A percentile compares a stretch with the other conserved stretches of the same genome.
Evolutionary conservation across 2,329 filamentous ascomycete species (phyloP).

Genomic region (Aspergillus sp.): DNA sequence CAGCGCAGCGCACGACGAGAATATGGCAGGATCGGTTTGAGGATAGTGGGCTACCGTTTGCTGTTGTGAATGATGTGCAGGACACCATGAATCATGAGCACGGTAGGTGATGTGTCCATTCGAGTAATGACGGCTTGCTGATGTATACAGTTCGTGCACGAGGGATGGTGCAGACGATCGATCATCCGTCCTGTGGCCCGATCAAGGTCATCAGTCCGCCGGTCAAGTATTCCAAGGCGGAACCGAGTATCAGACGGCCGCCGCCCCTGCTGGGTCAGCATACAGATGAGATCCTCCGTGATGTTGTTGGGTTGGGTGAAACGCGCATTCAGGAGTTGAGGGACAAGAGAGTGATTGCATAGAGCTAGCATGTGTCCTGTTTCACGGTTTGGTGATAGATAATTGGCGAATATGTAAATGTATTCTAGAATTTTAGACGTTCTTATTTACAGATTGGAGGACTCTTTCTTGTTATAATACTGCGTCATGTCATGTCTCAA

Average conservation of each 20-base stretch:
- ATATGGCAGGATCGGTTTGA: conserved; percentile 87
- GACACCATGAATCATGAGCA: conserved; percentile 79
- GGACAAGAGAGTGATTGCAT: conserved; percentile 1
- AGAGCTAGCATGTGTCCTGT: background rate
- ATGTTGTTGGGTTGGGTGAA: conserved; percentile 1
- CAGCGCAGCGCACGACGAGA: conserved; percentile 71
- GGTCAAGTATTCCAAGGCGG: background rate
- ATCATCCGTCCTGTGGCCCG: conserved; percentile 77
- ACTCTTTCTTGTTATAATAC: conserved; percentile 20
- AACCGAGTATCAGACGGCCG: conserved; percentile 2
- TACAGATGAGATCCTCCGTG: conserved; percentile 1
- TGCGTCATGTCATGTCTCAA: conserved; percentile 34
- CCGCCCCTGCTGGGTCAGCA: conserved; percentile 3
- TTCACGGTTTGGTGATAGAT: background rate
- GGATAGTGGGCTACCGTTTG: conserved; percentile 86
- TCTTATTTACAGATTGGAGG: background rate
- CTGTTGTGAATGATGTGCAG: conserved; percentile 90
- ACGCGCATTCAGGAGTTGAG: conserved; percentile 1
- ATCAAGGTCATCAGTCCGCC: conserved; percentile 71
- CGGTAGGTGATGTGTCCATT: conserved; percentile 48
- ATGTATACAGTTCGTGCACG: conserved; percentile 59
- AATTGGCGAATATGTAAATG: background rate
- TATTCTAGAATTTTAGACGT: background rate
- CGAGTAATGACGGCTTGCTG: background rate
- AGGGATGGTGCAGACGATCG: conserved; percentile 83